Evolutionary conservation across 1,284 basidiomycete species (phyloP), one percentile per base, ranked within the genome.

Genomic region (Fomes fomentarius): DNA sequence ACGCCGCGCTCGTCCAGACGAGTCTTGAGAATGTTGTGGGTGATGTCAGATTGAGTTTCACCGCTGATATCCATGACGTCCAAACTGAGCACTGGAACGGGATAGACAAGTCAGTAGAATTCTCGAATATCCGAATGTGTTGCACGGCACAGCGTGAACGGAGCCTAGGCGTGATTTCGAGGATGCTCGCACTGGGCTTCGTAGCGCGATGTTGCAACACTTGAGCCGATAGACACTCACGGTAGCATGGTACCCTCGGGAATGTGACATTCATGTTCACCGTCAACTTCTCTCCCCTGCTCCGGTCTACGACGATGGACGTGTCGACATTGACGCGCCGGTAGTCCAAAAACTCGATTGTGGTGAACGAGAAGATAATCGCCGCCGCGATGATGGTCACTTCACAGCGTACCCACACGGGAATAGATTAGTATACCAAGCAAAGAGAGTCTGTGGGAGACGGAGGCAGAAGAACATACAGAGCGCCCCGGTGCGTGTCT

Each of bases 51-150:
- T 69, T 97, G 94, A 40, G 91, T 87, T 76, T 98, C 96, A 25
- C 97, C 97, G 53, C 91, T 94, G 58, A 99, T 97, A 70, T 99
- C 97, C 92, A 98, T 97, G 49, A 99, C 87, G 71, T 99, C 97
- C 50, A 99, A 74, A 69, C 93, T 95, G 46, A 98, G 81, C 42
- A 98, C 94, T 97, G 65, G 1, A 38, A 4, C 28, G 28, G 28
- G 28, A 12, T 6, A 30, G 12, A 12, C 28, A 30, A 30, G 28
- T 30, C 28, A 30, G 28, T 30, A 30, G 28, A 30, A 30, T 6
- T n/a, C n/a, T n/a, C n/a, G n/a, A n/a, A n/a, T n/a, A n/a, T n/a
- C n/a, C n/a, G n/a, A n/a, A n/a, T n/a, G n/a, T n/a, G n/a, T n/a
- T n/a, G n/a, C n/a, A n/a, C n/a, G n/a, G n/a, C n/a, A n/a, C n/a